A percentile compares a stretch with the other conserved stretches of the same genome.
Conservation (phyloP, 108 stramenopile genomes). For the Skeletonema menzelii region DNA sequence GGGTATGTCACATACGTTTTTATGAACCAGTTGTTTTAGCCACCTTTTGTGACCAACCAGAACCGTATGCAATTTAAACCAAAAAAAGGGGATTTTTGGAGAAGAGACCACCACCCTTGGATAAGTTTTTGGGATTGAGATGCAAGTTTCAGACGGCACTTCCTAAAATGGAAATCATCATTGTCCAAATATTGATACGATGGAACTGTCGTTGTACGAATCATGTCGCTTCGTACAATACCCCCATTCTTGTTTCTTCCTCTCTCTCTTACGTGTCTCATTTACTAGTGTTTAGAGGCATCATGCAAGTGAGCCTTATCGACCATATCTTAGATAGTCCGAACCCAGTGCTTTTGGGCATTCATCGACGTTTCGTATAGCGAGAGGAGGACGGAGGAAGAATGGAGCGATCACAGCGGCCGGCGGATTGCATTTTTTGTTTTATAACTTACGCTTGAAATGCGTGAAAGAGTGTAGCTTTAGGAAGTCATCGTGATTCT, state of each 20-base stretch:
- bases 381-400: not conserved
- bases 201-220: not conserved
- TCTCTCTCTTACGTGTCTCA: slow-evolving; percentile 20
- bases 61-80: slow-evolving; percentile 9
- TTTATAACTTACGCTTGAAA: too few relatives aligned
- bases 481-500: too few relatives aligned
- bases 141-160: slow-evolving; percentile 50
- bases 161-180: slow-evolving; percentile 53
- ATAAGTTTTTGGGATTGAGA: slow-evolving; percentile 4
- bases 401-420: not conserved
- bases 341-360: slow-evolving; percentile 55
- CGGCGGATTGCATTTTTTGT: too few relatives aligned
- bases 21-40: slow-evolving; percentile 15
- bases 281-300: slow-evolving; percentile 42
- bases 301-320: slow-evolving; percentile 49
- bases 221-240: not conserved
- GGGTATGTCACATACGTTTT: slow-evolving; percentile 16
- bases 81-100: not conserved
- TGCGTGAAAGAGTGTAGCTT: too few relatives aligned
- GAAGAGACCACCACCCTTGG: not conserved
- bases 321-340: slow-evolving; percentile 55
- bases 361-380: slow-evolving; percentile 37
- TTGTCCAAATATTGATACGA: slow-evolving; percentile 15
- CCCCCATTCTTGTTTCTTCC: not conserved
- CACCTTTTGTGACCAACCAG: slow-evolving; percentile 28